Evolutionary conservation across 75 land plant genomes (phyloP), one percentile per base, ranked within the genome.

Genomic region (Picea sitchensis): DNA sequence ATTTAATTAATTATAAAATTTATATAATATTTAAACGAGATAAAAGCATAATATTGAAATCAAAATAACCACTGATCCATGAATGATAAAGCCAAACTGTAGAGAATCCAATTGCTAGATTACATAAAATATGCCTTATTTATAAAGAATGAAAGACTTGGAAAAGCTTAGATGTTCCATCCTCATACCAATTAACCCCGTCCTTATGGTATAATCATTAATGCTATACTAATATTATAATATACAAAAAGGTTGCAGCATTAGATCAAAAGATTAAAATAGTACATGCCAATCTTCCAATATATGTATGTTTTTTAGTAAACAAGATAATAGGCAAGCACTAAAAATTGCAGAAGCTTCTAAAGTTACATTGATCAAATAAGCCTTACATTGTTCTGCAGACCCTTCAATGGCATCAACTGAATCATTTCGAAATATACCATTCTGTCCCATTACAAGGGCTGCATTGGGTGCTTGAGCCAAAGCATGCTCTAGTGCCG

Each of bases 391-490:
- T 78, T 82, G 89, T 34, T 92, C 93, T 20, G 73, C 34, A 72
- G 96, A 86, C 38, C 87, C 90, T 79, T 98, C 95, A 80, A 82
- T 80, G 67, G 90, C 80, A 76, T 98, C 98, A 79, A 81, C 68
- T 59, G 88, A 86, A 63, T 98, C 99, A 83, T 92, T 91, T 58
- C 87, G 90, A 67, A 95, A 91, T 65, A 91, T 91, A 47, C 91
- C 96, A 85, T 94, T 89, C 80, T 95, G 94, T 34, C 95, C 94
- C 88, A 83, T 78, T 11, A 83, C 89, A 76, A 84, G 81, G 61
- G 89, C 87, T 80, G 94, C 89, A 87, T 80, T 91, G 69, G 99
- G 99, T 65, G 99, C 99, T 75, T 91, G 92, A 77, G 92, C 85
- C 68, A 98, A 87, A 54, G 99, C 99, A 68, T 79, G 87, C 80